Evolutionary conservation across 2,329 filamentous ascomycete genomes (phyloP).

Genomic region (Nemania abortiva): DNA sequence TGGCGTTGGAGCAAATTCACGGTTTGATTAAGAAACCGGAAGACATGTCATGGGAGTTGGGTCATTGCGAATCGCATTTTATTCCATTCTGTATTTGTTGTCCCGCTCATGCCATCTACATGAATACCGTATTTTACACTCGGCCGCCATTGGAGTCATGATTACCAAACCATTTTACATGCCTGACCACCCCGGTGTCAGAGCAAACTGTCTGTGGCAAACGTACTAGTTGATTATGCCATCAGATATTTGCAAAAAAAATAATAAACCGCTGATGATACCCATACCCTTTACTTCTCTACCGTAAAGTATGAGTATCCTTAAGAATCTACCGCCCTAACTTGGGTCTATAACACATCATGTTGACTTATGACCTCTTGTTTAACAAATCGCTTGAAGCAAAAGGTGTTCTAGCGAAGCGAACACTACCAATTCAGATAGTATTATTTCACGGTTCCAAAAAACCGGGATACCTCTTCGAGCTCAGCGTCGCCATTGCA

Average conservation of each 20-base stretch:
- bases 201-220: background rate
- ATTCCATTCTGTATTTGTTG: conserved; percentile 14
- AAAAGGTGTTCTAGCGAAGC: background rate
- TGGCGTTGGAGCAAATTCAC: conserved; percentile 39
- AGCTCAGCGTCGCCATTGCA: conserved; percentile 86
- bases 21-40: conserved; percentile 6
- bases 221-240: background rate
- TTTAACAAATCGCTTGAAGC: background rate
- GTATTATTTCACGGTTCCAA: conserved; percentile 70
- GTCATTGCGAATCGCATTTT: conserved; percentile 23
- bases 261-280: background rate
- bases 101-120: conserved; percentile 26
- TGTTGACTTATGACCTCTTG: background rate
- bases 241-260: background rate
- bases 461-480: conserved; percentile 81
- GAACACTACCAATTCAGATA: background rate
- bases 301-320: background rate
- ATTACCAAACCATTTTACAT: background rate
- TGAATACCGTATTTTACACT: conserved; percentile 25
- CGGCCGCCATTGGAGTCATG: background rate
- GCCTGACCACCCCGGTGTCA: background rate
- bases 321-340: background rate
- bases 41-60: conserved; percentile 27
- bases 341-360: background rate
- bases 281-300: background rate